These are phyloP conservation scores for Suillus ampliporus DNA, from an alignment of 768 basidiomycete genomes.

Conservation along the genomic window DNA sequence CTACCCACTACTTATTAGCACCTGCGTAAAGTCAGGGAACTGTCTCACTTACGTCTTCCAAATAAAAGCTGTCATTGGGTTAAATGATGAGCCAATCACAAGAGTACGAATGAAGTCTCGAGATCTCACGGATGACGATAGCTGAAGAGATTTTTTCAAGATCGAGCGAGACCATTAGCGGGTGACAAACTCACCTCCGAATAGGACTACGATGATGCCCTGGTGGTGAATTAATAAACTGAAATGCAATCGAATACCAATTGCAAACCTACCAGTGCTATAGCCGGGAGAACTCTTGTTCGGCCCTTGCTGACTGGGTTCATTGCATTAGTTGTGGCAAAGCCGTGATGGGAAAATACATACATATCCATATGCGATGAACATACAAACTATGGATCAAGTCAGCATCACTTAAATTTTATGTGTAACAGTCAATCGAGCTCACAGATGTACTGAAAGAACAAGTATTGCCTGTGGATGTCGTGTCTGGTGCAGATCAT, in stretches of 20 bases:
- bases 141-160: neutral
- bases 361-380: slow-evolving; percentile 2
- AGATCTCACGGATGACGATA: neutral
- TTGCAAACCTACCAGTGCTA: neutral
- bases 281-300: neutral
- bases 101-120: neutral
- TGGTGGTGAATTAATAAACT: neutral
- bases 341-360: neutral
- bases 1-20: neutral
- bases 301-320: neutral
- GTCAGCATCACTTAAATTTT: neutral
- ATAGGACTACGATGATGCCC: neutral
- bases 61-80: neutral
- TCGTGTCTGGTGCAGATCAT: neutral
- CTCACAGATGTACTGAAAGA: neutral
- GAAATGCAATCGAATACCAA: neutral
- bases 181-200: neutral
- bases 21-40: neutral
- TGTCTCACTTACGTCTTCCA: neutral
- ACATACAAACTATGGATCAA: neutral
- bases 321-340: neutral
- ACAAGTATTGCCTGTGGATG: neutral
- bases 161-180: neutral
- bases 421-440: neutral
- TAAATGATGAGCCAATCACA: neutral